Evolutionary conservation across 768 basidiomycete species (phyloP).

Genomic region (Pholiota microspora): DNA sequence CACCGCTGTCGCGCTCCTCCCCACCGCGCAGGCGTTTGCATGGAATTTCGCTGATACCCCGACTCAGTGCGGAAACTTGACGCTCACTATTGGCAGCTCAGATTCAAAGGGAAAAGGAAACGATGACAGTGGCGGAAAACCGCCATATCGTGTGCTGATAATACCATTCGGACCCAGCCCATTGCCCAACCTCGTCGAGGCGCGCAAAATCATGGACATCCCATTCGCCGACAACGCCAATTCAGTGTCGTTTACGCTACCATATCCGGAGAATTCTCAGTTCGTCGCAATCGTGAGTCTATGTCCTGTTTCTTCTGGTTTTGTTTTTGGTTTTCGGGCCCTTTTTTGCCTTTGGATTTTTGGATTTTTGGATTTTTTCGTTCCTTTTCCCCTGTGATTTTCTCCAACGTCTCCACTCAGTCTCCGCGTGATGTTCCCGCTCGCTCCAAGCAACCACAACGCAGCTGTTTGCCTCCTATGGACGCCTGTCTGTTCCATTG

Average conservation of each 20-base stretch:
- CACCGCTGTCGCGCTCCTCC: constrained; percentile 22
- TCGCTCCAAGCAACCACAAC: not conserved
- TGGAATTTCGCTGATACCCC: constrained; percentile 50
- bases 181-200: constrained; percentile 60
- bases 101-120: not conserved
- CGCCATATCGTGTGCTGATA: constrained; percentile 68
- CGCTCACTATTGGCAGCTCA: constrained; percentile 51
- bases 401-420: not conserved
- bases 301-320: constrained; percentile 2
- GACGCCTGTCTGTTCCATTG: not conserved
- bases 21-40: constrained; percentile 33
- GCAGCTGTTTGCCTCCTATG: not conserved
- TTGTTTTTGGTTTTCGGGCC: constrained; percentile 5
- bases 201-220: constrained; percentile 54
- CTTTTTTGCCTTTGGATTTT: not conserved
- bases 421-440: not conserved
- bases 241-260: constrained; percentile 52
- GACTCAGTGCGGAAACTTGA: constrained; percentile 64
- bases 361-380: too few relatives aligned
- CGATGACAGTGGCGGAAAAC: constrained; percentile 39
- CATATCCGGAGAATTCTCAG: constrained; percentile 65
- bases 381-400: not conserved
- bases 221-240: constrained; percentile 43
- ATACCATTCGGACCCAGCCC: constrained; percentile 67
- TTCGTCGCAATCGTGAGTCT: constrained; percentile 73